Evolutionary conservation across 2,329 filamentous ascomycete genomes (phyloP).

Genomic region (Colletotrichum magnum): DNA sequence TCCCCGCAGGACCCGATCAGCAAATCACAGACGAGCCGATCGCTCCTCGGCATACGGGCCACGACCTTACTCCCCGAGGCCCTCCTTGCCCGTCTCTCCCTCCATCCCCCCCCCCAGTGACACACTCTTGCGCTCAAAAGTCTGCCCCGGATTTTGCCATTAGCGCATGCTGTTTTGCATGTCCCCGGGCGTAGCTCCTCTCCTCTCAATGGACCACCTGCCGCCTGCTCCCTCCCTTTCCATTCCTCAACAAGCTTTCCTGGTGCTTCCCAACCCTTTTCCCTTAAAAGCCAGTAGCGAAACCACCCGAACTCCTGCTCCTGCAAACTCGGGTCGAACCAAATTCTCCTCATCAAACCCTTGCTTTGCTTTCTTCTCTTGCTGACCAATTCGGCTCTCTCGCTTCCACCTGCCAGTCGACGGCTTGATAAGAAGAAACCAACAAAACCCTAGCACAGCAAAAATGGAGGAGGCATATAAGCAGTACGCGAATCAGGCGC

Average conservation of each 20-base stretch:
- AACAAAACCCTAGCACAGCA: slow-evolving; percentile 38
- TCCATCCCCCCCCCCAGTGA: neutral
- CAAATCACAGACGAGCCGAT: slow-evolving; percentile 39
- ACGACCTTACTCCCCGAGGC: neutral
- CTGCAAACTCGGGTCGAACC: slow-evolving; percentile 8
- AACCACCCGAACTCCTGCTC: slow-evolving; percentile 37
- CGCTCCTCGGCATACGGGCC: slow-evolving; percentile 14
- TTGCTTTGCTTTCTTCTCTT: slow-evolving; percentile 13
- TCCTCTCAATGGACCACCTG: slow-evolving; percentile 26
- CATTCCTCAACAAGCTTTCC: slow-evolving; percentile 39
- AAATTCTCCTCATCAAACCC: slow-evolving; percentile 13
- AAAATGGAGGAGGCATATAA: slow-evolving; percentile 73
- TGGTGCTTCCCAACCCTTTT: slow-evolving; percentile 36
- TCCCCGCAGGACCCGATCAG: slow-evolving; percentile 33
- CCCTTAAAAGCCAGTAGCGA: slow-evolving; percentile 32
- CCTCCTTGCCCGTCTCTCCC: too few relatives aligned
- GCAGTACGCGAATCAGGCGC: slow-evolving; percentile 69
- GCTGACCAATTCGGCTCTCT: slow-evolving; percentile 3
- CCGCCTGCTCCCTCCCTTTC: slow-evolving; percentile 15
- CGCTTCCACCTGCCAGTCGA: slow-evolving; percentile 4
- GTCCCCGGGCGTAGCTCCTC: slow-evolving; percentile 18
- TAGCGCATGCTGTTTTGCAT: slow-evolving; percentile 35
- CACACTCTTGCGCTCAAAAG: slow-evolving; percentile 3
- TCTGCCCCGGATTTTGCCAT: slow-evolving; percentile 41
- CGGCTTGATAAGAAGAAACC: slow-evolving; percentile 1